Evolutionary conservation across 805 yeast genomes (phyloP).

Genomic region (Suhomyces pyralidae): DNA sequence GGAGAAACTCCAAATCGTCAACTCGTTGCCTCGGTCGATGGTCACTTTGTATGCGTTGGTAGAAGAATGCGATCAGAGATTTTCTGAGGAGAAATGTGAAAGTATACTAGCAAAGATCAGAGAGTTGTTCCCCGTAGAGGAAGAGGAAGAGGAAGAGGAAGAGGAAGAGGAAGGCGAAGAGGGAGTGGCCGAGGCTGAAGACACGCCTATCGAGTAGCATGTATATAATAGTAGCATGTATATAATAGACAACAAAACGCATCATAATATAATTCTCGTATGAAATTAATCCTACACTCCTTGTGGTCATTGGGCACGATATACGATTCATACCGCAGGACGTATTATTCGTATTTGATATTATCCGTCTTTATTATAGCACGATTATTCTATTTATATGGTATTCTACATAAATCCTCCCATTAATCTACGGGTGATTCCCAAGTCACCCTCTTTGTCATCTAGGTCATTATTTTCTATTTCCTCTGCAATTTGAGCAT

Average conservation of each 20-base stretch:
- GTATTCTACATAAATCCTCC: slow-evolving; percentile 19
- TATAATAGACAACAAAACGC: neutral
- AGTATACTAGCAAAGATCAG: slow-evolving; percentile 54
- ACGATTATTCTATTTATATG: neutral
- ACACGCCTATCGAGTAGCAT: slow-evolving; percentile 1
- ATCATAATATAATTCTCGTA: too few species aligned
- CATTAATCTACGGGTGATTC: slow-evolving; percentile 15
- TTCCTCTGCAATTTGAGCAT: neutral
- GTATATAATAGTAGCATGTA: neutral
- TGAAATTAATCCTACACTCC: too few species aligned
- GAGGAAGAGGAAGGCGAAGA: slow-evolving; percentile 20
- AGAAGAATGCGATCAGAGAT: slow-evolving; percentile 90
- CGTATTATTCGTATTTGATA: too few species aligned
- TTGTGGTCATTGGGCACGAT: too few species aligned
- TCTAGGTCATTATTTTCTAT: slow-evolving; percentile 5
- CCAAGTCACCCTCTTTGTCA: slow-evolving; percentile 9
- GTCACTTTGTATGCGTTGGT: slow-evolving; percentile 77
- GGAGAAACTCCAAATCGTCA: slow-evolving; percentile 80
- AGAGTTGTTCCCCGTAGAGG: slow-evolving; percentile 50
- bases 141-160: slow-evolving; percentile 25
- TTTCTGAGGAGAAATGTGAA: slow-evolving; percentile 63
- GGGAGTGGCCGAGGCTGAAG: slow-evolving; percentile 17
- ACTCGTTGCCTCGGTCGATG: slow-evolving; percentile 73
- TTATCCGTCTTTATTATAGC: neutral
- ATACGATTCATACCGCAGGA: too few species aligned